Base-by-base conservation (phyloP, 1,139 yeast genomes). In the Sugiyamaella neomexicana region DNA sequence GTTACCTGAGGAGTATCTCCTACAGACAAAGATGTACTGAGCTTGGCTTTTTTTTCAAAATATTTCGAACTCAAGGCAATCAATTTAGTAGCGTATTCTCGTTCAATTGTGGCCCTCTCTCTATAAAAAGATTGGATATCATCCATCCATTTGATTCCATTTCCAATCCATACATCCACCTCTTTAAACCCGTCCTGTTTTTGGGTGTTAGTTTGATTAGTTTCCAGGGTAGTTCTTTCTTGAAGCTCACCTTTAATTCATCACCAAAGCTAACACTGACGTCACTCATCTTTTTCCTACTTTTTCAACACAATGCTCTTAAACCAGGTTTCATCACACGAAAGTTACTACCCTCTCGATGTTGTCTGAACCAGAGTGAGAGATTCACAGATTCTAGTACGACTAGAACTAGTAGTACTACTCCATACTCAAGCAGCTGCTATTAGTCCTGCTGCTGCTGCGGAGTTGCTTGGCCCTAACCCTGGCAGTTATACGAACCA, bases 1-100 rank as follows among this genome's bases (percentile, higher is more conserved):
- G 99, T 93, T 53, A 89, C 80, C 46, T 83, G 81, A 0, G 99
- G 99, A 27, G 81, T 80, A 60, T 89, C 96, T 27, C 99, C 99
- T 6, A 95, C 99, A 38, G 93, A 83, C 36, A 95, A 72, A 20
- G 74, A 71, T 0, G 95, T 81, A 27, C 89, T 77, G 10, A 78
- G 71, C 63, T 81, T 82, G 42, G 96, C 86, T 68, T 91, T 89
- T 69, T 82, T 86, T 56, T 85, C 87, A 65, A 89, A 83, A 62
- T 83, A 88, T 58, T 82, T 87, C 56, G 83, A 75, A 50, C 89
- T 79, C 60, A 95, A 72, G 8, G 80, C 80, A 57, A 80, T 77
- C 52, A 95, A 74, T 62, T 82, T 86, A 20, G 77, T 74, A 15
- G 96, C 79, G 65, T 93, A 90, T 63, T 93, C 98, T 63, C 79